Evolutionary conservation across 257 asterid species (phyloP), one percentile per base, ranked within the genome.

Genomic region (Anisodus tanguticus): DNA sequence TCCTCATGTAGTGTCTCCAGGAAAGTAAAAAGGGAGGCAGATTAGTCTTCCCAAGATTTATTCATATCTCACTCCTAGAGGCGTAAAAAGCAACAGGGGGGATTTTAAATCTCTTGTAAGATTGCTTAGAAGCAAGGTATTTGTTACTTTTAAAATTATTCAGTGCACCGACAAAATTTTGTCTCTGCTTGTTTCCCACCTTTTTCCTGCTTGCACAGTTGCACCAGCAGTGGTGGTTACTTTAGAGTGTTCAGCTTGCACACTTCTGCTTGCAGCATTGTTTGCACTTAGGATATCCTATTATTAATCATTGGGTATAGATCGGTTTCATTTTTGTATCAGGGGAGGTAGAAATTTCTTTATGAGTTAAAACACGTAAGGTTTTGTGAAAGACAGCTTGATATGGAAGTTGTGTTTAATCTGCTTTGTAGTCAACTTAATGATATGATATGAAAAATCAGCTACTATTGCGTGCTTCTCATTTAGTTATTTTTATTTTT

Each of bases 321-420:
- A 26, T 77, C 26, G 16, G 4, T 26, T 53, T 31, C 16, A 13
- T 77, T 77, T 76, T 51, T 26, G 39, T 51, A 26, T 51, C 26
- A 51, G 26, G 45, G n/a, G 13, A 51, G 12, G 26, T 76, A 19
- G 58, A 72, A 72, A 35, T 72, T 6, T 11, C 81, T 22, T 62
- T 54, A 11, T 53, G 60, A 85, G 51, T 69, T 79, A 35, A 74
- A 74, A 74, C 60, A 66, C 19, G 9, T 1, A 26, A 13, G 49
- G 13, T 77, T 70, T 47, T 49, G 81, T 74, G 43, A 72, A 26
- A 74, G 45, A 49, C 81, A 6, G 19, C 62, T 74, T 74, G 45
- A 49, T 57, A 76, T 51, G 81, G 63, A 76, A 76, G 81, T 76
- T 51, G 47, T 77, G 81, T 77, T 77, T 54, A 77, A 53, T 53